Base-by-base conservation (phyloP, 306 rosid species). In the Urtica urens region DNA sequence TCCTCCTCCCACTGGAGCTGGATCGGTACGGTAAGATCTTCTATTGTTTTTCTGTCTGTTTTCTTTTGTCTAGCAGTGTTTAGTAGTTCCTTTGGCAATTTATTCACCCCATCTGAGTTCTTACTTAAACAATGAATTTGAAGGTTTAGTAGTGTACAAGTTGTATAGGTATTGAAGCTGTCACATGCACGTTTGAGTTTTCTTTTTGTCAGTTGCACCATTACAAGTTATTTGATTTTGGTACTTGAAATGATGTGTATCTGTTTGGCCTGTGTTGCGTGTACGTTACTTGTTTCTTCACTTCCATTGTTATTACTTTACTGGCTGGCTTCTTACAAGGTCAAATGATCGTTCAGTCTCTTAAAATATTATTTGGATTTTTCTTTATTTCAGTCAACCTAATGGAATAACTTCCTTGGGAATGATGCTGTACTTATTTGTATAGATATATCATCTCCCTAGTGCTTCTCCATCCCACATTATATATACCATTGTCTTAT, bases 391-490 rank as follows among this genome's bases (percentile, higher is more conserved):
- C n/a, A n/a, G n/a, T n/a, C n/a, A n/a, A n/a, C n/a, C n/a, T n/a
- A n/a, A n/a, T n/a, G n/a, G n/a, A n/a, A n/a, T n/a, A n/a, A n/a
- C n/a, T n/a, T n/a, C n/a, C n/a, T n/a, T n/a, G n/a, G n/a, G n/a
- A n/a, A n/a, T n/a, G n/a, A n/a, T n/a, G n/a, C n/a, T n/a, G n/a
- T n/a, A n/a, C n/a, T n/a, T n/a, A n/a, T n/a, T n/a, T n/a, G n/a
- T n/a, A n/a, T n/a, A n/a, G n/a, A n/a, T n/a, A n/a, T n/a, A n/a
- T n/a, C 29, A 37, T 16, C 54, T 57, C 60, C 24, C 43, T 39
- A 42, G 48, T 41, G 38, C 21, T 43, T 56, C 28, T 64, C 49
- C 30, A 58, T 58, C 28, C 6, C 43, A 13, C 21, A 49, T 45
- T 42, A 55, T 51, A 20, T 9, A 17, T 3, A 12, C 22, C 46